Evolutionary conservation across 352 stramenopile genomes (phyloP).

Genomic region (Peronospora tabacina): DNA sequence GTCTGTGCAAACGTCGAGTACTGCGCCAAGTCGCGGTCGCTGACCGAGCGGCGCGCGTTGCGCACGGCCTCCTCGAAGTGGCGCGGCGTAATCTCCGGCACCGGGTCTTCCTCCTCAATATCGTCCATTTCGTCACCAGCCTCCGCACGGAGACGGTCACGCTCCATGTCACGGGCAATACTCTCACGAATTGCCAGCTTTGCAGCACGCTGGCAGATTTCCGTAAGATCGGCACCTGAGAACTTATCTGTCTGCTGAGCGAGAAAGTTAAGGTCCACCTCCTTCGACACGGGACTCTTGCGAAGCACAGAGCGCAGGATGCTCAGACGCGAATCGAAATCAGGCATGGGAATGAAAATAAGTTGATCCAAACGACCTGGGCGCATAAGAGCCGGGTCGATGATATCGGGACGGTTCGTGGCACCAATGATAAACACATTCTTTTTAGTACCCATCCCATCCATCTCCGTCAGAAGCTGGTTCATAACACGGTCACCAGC

Average conservation of each 20-base stretch:
- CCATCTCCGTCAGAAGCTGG: constrained; percentile 99
- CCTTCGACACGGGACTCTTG: constrained; percentile 96
- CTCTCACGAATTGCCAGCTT: constrained; percentile 99
- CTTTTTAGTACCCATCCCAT: constrained; percentile 98
- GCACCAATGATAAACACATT: constrained; percentile 99
- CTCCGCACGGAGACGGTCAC: constrained; percentile 90
- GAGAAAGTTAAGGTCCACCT: constrained; percentile 97
- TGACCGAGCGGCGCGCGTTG: constrained; percentile 95
- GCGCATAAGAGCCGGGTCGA: constrained; percentile 96
- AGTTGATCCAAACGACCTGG: constrained; percentile 98
- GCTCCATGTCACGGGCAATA: constrained; percentile 97
- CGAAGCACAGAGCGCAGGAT: constrained; percentile 95
- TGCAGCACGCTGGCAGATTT: constrained; percentile 99
- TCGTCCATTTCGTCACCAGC: constrained; percentile 84
- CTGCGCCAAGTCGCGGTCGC: constrained; percentile 94
- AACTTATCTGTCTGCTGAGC: constrained; percentile 97
- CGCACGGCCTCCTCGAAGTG: constrained; percentile 98
- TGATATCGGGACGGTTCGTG: constrained; percentile 97
- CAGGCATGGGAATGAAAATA: constrained; percentile 95
- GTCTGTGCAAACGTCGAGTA: constrained; percentile 86
- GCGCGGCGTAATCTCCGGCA: constrained; percentile 90
- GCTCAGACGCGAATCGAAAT: constrained; percentile 92
- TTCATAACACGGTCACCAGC: constrained; percentile 99
- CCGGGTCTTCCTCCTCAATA: constrained; percentile 93
- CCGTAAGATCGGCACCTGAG: constrained; percentile 98